Percentiles rank a stretch among this genome's conserved stretches.
These are phyloP conservation scores for Trametes villosa DNA, from an alignment of 768 basidiomycete genomes.

Conservation along the genomic window DNA sequence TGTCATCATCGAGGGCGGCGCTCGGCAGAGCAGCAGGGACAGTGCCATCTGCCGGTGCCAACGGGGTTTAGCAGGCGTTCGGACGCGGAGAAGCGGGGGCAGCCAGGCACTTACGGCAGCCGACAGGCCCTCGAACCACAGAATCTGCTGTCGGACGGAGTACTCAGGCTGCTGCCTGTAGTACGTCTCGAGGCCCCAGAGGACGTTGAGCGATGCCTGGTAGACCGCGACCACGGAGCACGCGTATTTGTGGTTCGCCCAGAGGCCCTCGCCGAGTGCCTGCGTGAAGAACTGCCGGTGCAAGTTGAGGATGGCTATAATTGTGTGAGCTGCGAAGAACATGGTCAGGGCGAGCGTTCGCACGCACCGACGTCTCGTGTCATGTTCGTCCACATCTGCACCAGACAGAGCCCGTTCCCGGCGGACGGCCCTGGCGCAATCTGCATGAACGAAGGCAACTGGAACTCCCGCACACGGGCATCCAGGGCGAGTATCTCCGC, in stretches of 20 bases:
- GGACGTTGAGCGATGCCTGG: slow-evolving; percentile 58
- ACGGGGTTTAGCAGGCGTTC: slow-evolving; percentile 1
- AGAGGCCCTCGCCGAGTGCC: slow-evolving; percentile 63
- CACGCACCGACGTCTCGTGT: slow-evolving; percentile 65
- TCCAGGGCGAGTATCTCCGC: slow-evolving; percentile 57
- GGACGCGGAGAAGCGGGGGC: not conserved
- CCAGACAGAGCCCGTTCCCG: slow-evolving; percentile 19
- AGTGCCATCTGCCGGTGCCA: slow-evolving; percentile 61
- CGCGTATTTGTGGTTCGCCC: slow-evolving; percentile 63
- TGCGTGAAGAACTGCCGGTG: slow-evolving; percentile 72
- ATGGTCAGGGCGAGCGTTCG: not conserved
- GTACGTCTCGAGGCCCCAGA: slow-evolving; percentile 58
- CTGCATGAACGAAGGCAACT: slow-evolving; percentile 53
- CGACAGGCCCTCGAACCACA: slow-evolving; percentile 79
- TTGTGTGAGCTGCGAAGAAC: slow-evolving; percentile 1
- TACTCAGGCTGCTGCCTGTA: slow-evolving; percentile 63
- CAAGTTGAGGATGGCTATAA: slow-evolving; percentile 63
- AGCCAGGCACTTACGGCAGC: slow-evolving; percentile 56
- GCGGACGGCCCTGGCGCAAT: slow-evolving; percentile 34
- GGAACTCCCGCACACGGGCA: slow-evolving; percentile 56
- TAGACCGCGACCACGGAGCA: slow-evolving; percentile 76
- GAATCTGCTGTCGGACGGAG: slow-evolving; percentile 66
- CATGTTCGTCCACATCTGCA: slow-evolving; percentile 19
- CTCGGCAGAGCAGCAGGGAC: slow-evolving; percentile 65
- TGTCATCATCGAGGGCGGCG: slow-evolving; percentile 60